Evolutionary conservation across 1,284 basidiomycete species (phyloP), one percentile per base, ranked within the genome.

Genomic region (Exobasidium rhododendri): DNA sequence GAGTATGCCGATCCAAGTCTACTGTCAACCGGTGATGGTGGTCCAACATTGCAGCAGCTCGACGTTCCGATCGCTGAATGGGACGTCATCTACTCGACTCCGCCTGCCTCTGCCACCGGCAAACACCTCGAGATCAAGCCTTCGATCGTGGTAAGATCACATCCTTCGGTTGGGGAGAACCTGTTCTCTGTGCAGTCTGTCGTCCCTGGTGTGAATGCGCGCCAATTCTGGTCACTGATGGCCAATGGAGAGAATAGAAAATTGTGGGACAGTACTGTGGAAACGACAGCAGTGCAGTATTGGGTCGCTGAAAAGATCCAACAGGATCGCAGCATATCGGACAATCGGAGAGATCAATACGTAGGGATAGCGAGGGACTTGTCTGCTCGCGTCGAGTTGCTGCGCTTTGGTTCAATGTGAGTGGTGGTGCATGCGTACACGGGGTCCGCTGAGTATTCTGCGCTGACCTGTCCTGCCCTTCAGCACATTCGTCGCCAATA

Each of bases 161-260:
- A 74, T 35, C 73, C 70, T 2, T 62, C 67, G 11, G 65, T 71
- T 10, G 63, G 62, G 31, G 65, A 63, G 6, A 59, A 67, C 44
- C 66, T 75, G 17, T 75, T 71, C 60, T 68, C 67, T 59, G 70
- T 75, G 7, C 69, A 66, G 58, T 67, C 67, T 20, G 59, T 64
- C n/a, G 35, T 75, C 0, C 69, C 71, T 11, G 65, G 66, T 14
- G 61, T 75, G 31, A 64, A 64, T 4, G 71, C 67, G 0, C 60
- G 68, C 24, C 70, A 72, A 49, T 75, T 75, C 58, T 75, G 73
- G 73, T 67, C 67, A 13, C 62, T 75, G n/a, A 75, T 75, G 73
- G 71, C 71, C 17, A 68, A 67, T 46, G 66, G 64, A 1, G 68
- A 63, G 44, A 75, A 75, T 45, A 58, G 73, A 7, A 61, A 66